A percentile compares a stretch with the other conserved stretches of the same genome.
Conservation (phyloP, 768 basidiomycete species). For the Zangia roseola region DNA sequence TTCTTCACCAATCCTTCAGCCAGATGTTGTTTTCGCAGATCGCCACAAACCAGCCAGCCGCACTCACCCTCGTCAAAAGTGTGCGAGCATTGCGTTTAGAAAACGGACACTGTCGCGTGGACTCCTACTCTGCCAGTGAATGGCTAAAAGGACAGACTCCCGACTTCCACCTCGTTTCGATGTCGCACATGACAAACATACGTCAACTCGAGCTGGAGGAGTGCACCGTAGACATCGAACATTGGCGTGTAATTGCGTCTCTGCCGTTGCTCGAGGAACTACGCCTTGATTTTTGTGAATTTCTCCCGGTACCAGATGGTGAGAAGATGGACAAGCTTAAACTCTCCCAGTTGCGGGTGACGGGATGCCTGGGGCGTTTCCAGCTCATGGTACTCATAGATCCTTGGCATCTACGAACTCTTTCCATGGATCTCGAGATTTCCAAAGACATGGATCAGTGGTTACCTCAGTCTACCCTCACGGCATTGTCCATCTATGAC, state of each 20-base stretch:
- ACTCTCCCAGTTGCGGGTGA: conserved; percentile 5
- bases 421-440: background rate
- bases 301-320: conserved; percentile 1
- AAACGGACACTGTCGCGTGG: background rate
- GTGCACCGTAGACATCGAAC: conserved; percentile 6
- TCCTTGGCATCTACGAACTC: no score
- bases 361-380: accelerated
- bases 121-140: no score
- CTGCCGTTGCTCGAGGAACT: conserved; percentile 17
- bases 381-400: no score
- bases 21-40: conserved; percentile 29
- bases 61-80: conserved; percentile 27
- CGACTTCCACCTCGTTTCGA: background rate
- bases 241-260: no score
- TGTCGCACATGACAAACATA: conserved; percentile 23
- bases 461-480: background rate
- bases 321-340: conserved; percentile 1
- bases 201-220: conserved; percentile 7
- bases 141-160: conserved; percentile 2
- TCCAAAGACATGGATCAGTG: background rate
- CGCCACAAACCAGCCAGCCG: conserved; percentile 24
- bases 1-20: background rate
- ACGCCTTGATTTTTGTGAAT: background rate
- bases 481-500: no score
- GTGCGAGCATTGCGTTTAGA: conserved; percentile 28